phyloP scores from a whole-genome alignment of 345 rosid species.

The Gossypium herbaceum region DNA sequence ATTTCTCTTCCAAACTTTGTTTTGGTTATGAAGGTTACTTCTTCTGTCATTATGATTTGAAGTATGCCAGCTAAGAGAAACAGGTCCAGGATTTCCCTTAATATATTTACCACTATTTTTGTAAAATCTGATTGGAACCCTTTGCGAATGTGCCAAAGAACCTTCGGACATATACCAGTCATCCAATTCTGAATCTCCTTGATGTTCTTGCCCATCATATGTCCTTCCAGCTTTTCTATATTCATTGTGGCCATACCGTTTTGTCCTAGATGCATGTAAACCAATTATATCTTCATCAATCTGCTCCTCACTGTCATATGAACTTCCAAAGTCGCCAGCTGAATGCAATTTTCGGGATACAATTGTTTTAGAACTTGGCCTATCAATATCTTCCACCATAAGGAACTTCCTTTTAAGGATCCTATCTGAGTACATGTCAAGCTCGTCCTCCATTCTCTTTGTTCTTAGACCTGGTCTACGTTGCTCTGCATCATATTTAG shows the following conservation, averaged over 20 bases:
- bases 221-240: conserved; percentile 34
- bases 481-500: conserved; percentile 27
- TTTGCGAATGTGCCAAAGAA: conserved; percentile 30
- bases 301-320: conserved; percentile 38
- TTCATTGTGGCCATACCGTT: conserved; percentile 27
- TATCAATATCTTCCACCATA: conserved; percentile 26
- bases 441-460: conserved; percentile 35
- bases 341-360: conserved; percentile 31
- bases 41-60: conserved; percentile 34
- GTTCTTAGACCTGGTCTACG: conserved; percentile 28
- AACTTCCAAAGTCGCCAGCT: conserved; percentile 32
- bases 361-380: conserved; percentile 26
- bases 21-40: conserved; percentile 32
- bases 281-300: conserved; percentile 31
- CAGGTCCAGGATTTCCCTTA: conserved; percentile 29
- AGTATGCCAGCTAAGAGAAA: conserved; percentile 29
- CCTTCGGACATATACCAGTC: conserved; percentile 31
- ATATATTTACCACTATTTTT: conserved; percentile 31
- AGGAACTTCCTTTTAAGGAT: conserved; percentile 30
- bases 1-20: conserved; percentile 42
- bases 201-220: conserved; percentile 26
- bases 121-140: conserved; percentile 30
- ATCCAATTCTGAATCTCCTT: conserved; percentile 29
- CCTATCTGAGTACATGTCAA: conserved; percentile 26
- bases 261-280: conserved; percentile 25